These are phyloP conservation scores for Dactylis glomerata DNA, from an alignment of 176 grass and related monocot species.

Conservation along the genomic window DNA sequence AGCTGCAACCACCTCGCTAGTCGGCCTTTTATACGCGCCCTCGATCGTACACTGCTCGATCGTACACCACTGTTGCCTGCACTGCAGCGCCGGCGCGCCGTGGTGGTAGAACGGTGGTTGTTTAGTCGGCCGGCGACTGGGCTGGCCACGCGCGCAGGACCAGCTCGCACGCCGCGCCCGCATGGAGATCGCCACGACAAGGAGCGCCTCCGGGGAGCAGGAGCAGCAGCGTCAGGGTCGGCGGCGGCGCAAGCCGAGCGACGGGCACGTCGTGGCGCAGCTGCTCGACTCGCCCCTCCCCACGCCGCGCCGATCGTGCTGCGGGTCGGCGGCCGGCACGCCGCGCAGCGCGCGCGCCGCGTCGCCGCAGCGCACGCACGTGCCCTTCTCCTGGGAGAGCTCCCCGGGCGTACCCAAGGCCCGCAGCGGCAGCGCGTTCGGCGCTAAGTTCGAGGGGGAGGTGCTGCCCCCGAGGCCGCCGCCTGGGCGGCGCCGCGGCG, in stretches of 20 bases:
- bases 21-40: constrained; percentile 43
- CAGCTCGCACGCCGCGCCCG: neutral
- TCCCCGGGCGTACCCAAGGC: constrained; percentile 70
- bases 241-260: constrained; percentile 29
- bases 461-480: constrained; percentile 51
- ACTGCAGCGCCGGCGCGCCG: neutral
- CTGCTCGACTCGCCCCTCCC: constrained; percentile 76
- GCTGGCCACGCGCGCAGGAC: neutral
- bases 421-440: neutral
- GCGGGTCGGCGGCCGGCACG: constrained; percentile 24
- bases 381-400: constrained; percentile 93
- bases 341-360: constrained; percentile 19
- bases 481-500: constrained; percentile 29
- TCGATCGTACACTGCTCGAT: neutral
- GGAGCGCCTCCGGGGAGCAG: neutral
- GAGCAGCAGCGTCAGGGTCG: neutral
- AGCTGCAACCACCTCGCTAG: constrained; percentile 26
- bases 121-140: neutral
- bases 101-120: neutral
- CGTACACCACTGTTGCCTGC: neutral
- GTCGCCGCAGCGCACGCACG: constrained; percentile 51
- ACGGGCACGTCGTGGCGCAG: constrained; percentile 33
- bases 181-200: neutral
- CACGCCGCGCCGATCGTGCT: constrained; percentile 74
- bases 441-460: neutral